Conservation (phyloP, 768 basidiomycete species). For the Trametes villosa region DNA sequence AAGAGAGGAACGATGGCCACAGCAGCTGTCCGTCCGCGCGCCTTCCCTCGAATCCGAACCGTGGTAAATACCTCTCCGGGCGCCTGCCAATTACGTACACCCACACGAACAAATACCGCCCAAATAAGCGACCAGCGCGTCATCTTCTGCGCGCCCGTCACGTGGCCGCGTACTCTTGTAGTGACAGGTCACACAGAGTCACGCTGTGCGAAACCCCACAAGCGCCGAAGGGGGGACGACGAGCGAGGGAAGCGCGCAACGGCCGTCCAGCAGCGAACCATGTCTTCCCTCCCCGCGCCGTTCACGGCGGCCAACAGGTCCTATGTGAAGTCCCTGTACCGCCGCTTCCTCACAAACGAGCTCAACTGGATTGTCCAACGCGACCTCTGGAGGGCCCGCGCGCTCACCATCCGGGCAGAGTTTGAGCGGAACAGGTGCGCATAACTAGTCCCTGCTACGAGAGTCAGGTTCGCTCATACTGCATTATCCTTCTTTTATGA, state of each 20-base stretch:
- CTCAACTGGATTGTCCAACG: conserved; percentile 90
- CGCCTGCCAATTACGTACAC: too few relatives aligned
- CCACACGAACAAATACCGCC: conserved; percentile 33
- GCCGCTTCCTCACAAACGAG: conserved; percentile 81
- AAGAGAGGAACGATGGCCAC: conserved; percentile 24
- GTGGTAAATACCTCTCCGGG: conserved; percentile 28
- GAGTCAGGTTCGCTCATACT: neutral
- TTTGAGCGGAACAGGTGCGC: conserved; percentile 91
- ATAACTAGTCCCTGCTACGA: neutral
- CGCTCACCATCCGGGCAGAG: conserved; percentile 85
- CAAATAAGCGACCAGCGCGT: conserved; percentile 16
- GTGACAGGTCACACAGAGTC: conserved; percentile 6
- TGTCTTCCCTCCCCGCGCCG: conserved; percentile 42
- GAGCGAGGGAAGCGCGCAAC: neutral
- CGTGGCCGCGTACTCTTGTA: conserved; percentile 12
- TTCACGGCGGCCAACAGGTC: conserved; percentile 78
- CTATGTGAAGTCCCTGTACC: conserved; percentile 92
- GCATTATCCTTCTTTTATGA: neutral
- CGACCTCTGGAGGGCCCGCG: conserved; percentile 84
- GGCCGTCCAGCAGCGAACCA: conserved; percentile 19
- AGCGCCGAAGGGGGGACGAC: conserved; percentile 8
- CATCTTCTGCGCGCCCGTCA: conserved; percentile 14
- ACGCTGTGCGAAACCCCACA: conserved; percentile 15
- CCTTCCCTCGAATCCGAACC: conserved; percentile 30
- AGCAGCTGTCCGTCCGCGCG: conserved; percentile 2